Evolutionary conservation across 306 rosid genomes (phyloP).

Genomic region (Rubus parviflorus): DNA sequence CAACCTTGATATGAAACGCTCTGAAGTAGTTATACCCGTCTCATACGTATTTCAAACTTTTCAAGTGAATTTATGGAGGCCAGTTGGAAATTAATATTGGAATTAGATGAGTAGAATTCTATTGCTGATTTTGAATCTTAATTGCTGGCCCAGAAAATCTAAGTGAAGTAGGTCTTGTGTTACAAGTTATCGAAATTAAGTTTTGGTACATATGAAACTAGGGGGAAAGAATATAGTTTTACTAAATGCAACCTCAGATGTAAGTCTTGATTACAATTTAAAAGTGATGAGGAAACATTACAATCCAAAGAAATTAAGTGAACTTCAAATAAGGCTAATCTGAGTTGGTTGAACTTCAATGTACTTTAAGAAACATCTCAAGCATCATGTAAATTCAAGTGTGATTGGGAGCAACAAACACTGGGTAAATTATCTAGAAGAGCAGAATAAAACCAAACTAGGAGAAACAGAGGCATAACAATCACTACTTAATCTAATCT

Average conservation of each 20-base stretch:
- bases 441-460: neutral
- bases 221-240: neutral
- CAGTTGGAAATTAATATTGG: no score
- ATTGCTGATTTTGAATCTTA: no score
- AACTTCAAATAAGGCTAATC: neutral
- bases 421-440: neutral
- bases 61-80: no score
- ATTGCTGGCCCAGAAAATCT: neutral
- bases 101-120: no score
- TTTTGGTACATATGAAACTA: neutral
- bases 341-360: neutral
- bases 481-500: constrained; percentile 9
- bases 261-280: neutral
- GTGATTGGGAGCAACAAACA: neutral
- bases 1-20: no score
- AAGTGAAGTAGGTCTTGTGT: neutral
- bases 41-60: no score
- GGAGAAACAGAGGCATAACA: constrained; percentile 8
- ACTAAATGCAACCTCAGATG: neutral
- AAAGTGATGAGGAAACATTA: no score
- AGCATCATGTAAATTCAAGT: neutral
- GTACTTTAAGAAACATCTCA: neutral
- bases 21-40: no score
- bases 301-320: neutral
- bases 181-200: neutral